Conservation (phyloP, 306 rosid genomes). For the Mimosa pudica region DNA sequence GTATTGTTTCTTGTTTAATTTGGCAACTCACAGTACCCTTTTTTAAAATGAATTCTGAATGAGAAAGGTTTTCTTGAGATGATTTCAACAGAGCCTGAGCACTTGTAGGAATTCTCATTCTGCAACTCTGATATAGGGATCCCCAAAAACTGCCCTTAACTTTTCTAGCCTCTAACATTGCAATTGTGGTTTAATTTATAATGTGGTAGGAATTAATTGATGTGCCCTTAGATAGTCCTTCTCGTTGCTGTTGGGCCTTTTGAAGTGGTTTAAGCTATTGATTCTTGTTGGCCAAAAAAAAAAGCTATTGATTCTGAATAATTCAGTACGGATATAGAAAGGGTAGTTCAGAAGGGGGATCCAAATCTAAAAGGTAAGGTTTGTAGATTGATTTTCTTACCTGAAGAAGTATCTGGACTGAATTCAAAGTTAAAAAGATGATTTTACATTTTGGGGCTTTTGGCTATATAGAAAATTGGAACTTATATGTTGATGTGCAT, state of each 20-base stretch:
- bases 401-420: background rate
- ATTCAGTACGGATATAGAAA: background rate
- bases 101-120: background rate
- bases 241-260: background rate
- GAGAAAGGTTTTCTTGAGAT: background rate
- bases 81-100: background rate
- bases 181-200: background rate
- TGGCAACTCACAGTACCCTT: background rate
- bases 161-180: background rate
- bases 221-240: constrained; percentile 12
- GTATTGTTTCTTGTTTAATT: too few relatives aligned
- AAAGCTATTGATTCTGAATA: background rate
- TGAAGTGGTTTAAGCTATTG: background rate
- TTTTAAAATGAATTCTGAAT: background rate
- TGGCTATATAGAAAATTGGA: background rate
- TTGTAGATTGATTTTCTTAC: constrained; percentile 5
- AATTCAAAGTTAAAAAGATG: background rate
- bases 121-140: constrained; percentile 2
- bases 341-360: constrained; percentile 18
- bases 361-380: background rate
- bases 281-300: background rate
- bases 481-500: constrained; percentile 1
- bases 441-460: background rate
- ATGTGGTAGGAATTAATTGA: background rate
- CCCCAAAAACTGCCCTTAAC: background rate